These are phyloP conservation scores for Plasmodium knowlesi DNA, from an alignment of 169 alveolate species.

Conservation along the genomic window DNA sequence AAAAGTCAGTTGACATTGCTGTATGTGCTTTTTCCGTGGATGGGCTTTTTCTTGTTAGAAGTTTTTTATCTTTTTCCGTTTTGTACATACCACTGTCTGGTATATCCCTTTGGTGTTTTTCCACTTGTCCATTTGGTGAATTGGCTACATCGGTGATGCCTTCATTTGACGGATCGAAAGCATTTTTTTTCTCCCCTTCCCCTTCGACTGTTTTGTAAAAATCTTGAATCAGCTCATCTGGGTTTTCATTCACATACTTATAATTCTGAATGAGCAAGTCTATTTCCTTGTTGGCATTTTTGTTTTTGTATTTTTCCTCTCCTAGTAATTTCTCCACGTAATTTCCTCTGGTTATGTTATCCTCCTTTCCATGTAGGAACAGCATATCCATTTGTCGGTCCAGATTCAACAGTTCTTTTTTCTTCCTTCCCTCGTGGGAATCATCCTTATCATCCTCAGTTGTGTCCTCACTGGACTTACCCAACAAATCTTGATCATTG, in stretches of 20 bases:
- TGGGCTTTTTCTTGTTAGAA: not conserved
- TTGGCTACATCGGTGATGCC: not conserved
- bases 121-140: not conserved
- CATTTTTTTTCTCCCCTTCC: not conserved
- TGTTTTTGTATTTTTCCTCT: constrained; percentile 30
- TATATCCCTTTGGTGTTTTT: not conserved
- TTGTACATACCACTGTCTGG: not conserved
- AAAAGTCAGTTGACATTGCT: not conserved
- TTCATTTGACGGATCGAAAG: not conserved
- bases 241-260: constrained; percentile 25
- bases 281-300: constrained; percentile 33
- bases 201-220: not conserved
- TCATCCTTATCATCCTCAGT: not conserved
- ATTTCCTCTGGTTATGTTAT: constrained; percentile 1
- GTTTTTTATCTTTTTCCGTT: not conserved
- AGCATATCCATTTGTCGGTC: constrained; percentile 25
- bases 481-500: constrained; percentile 4
- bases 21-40: not conserved
- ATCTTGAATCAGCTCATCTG: constrained; percentile 20
- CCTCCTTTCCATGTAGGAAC: constrained; percentile 28
- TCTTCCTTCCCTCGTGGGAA: not conserved
- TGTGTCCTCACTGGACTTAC: not conserved
- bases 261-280: constrained; percentile 32
- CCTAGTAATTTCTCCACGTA: constrained; percentile 39
- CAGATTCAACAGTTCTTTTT: not conserved